phyloP scores from a whole-genome alignment of 176 grass and related monocot genomes.

The barley (Hordeum vulgare) region MorexV3_pseudomolecules_assembly NC_058519.1:58954581-58955080 shows the following conservation, averaged over 20 bases:
- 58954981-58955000: conserved; percentile 72
- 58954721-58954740: background rate
- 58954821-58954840: conserved; percentile 62
- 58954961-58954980: conserved; percentile 93
- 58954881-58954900: conserved; percentile 36
- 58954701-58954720: background rate
- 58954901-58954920: conserved; percentile 81
- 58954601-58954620: background rate
- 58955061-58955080: background rate
- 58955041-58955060: conserved; percentile 3
- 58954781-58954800: conserved; percentile 73
- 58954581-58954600: conserved; percentile 21
- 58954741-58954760: conserved; percentile 60
- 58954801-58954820: conserved; percentile 97
- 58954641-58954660: conserved; percentile 96
- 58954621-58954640: conserved; percentile 65
- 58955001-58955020: conserved; percentile 99
- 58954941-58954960: conserved; percentile 88
- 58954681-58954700: background rate
- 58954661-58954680: conserved; percentile 17
- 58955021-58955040: background rate
- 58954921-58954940: conserved; percentile 80
- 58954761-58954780: conserved; percentile 98
- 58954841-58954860: conserved; percentile 1
- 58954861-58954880: background rate